Conservation (phyloP, 352 stramenopile genomes). For the Pythium scleroteichum region DNA sequence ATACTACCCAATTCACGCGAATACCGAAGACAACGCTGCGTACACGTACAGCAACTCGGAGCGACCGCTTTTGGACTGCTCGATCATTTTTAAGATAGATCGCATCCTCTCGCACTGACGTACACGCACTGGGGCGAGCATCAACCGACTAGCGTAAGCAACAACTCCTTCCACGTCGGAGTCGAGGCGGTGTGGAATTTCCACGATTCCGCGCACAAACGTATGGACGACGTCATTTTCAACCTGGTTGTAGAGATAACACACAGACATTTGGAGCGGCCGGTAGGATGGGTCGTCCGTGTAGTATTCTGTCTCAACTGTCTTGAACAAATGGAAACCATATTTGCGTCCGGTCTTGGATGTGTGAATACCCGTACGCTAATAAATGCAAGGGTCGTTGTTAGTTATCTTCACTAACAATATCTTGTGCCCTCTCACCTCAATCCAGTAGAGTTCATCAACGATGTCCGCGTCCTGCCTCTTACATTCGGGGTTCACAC, state of each 20-base stretch:
- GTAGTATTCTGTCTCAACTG: constrained; percentile 35
- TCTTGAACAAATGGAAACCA: constrained; percentile 68
- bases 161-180: constrained; percentile 12
- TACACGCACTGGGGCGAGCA: constrained; percentile 40
- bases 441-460: constrained; percentile 64
- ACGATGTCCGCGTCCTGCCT: constrained; percentile 24
- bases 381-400: not conserved
- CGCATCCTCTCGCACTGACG: constrained; percentile 54
- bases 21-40: not conserved
- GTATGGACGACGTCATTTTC: constrained; percentile 44
- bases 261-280: constrained; percentile 54
- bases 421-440: constrained; percentile 16
- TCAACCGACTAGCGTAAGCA: constrained; percentile 30
- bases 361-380: constrained; percentile 41
- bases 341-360: constrained; percentile 35
- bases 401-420: not conserved
- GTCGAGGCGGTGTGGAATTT: constrained; percentile 33
- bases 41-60: constrained; percentile 51
- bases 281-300: constrained; percentile 22
- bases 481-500: not conserved
- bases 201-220: constrained; percentile 61
- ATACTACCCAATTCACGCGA: too few relatives aligned
- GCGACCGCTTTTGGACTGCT: constrained; percentile 55
- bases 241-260: constrained; percentile 61
- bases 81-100: constrained; percentile 52